These are phyloP conservation scores for Aureobasidium pullulans DNA, from an alignment of 2,329 filamentous ascomycete species.

Conservation along the genomic window DNA sequence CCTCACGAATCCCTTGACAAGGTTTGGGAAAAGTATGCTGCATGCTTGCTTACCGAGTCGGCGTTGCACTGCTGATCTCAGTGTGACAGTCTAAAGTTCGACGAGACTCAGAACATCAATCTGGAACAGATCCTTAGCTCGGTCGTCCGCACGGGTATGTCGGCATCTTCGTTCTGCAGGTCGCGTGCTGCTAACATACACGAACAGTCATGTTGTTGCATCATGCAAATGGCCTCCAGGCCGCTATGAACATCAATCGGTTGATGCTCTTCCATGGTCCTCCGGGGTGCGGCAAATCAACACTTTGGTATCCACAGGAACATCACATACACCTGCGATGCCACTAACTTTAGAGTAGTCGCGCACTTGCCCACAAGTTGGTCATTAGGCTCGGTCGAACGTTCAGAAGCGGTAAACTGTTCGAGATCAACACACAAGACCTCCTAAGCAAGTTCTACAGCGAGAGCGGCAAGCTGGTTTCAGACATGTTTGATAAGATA, in stretches of 20 bases:
- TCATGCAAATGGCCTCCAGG: slow-evolving; percentile 29
- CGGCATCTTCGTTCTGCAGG: background rate
- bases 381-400: slow-evolving; percentile 35
- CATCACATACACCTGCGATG: background rate
- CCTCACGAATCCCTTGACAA: slow-evolving; percentile 35
- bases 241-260: slow-evolving; percentile 38
- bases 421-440: slow-evolving; percentile 40
- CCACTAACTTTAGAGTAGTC: slow-evolving; percentile 20
- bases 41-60: background rate
- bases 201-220: slow-evolving; percentile 26
- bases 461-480: slow-evolving; percentile 39
- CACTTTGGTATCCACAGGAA: slow-evolving; percentile 28
- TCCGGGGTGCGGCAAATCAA: slow-evolving; percentile 38
- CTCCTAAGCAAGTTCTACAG: slow-evolving; percentile 43
- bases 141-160: background rate
- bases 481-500: slow-evolving; percentile 36
- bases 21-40: slow-evolving; percentile 32
- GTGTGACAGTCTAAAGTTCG: slow-evolving; percentile 33
- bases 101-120: slow-evolving; percentile 29
- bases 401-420: slow-evolving; percentile 31
- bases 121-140: background rate
- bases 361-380: slow-evolving; percentile 45
- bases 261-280: slow-evolving; percentile 38
- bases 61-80: background rate
- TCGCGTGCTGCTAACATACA: background rate